Conservation (phyloP, 2,329 filamentous ascomycete genomes). For the Ilyonectria robusta region DNA sequence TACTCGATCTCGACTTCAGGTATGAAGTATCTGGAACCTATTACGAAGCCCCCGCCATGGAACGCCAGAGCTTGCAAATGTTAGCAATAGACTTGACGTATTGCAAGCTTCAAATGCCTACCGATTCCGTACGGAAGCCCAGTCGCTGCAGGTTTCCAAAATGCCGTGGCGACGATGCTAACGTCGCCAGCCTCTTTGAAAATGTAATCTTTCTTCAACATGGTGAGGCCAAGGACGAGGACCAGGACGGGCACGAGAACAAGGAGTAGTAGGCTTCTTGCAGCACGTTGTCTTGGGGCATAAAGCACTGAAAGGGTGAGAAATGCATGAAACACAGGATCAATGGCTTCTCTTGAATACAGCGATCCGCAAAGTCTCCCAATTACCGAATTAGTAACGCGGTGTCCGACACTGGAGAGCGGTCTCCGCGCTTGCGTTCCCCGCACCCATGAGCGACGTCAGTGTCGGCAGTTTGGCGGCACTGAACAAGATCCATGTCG, state of each 20-base stretch:
- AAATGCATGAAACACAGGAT: background rate
- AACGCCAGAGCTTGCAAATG: background rate
- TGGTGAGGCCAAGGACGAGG: background rate
- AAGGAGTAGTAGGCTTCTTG: background rate
- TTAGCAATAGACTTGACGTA: background rate
- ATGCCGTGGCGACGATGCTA: background rate
- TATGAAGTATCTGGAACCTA: background rate
- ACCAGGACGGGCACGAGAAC: too few relatives aligned
- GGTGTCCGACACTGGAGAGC: background rate
- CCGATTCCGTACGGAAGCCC: background rate
- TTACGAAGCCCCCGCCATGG: constrained; percentile 4
- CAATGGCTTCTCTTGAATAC: background rate
- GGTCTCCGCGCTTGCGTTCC: background rate
- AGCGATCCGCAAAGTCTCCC: background rate
- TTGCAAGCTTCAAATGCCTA: background rate
- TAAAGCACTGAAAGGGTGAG: background rate
- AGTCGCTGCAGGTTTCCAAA: background rate
- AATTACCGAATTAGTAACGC: background rate
- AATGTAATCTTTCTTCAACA: constrained; percentile 7
- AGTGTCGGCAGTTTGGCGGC: too few relatives aligned
- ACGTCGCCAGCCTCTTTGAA: background rate
- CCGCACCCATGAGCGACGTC: background rate
- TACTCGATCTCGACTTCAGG: constrained; percentile 4
- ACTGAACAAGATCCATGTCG: background rate
- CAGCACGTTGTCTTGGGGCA: background rate